Evolutionary conservation across 1,139 yeast species (phyloP).

Genomic region (Blastobotrys capitulatus): DNA sequence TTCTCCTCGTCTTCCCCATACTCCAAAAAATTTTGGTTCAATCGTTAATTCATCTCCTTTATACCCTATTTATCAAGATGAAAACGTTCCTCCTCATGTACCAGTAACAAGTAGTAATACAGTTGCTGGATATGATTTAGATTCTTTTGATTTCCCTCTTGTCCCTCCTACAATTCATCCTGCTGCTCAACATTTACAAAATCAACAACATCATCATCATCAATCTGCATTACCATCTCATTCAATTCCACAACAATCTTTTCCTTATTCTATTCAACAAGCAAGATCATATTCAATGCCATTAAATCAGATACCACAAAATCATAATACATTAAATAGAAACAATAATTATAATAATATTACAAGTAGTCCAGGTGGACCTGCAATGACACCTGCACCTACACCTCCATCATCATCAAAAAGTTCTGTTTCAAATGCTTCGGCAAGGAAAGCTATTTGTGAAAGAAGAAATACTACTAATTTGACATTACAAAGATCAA

Average conservation of each 20-base stretch:
- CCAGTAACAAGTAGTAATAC: not conserved
- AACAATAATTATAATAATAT: not conserved
- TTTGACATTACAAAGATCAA: constrained; percentile 7
- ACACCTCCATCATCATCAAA: not conserved
- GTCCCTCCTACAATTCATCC: not conserved
- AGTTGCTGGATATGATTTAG: not conserved
- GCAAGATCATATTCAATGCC: not conserved
- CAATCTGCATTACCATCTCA: not conserved
- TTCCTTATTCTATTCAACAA: not conserved
- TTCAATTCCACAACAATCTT: not conserved
- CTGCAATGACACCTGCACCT: constrained; percentile 1
- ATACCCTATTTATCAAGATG: not conserved
- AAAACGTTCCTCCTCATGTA: not conserved
- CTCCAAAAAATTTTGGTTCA: not conserved
- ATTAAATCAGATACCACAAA: not conserved
- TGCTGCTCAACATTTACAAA: no score
- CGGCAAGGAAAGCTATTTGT: constrained; percentile 10
- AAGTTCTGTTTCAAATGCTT: not conserved
- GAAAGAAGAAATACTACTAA: constrained; percentile 11
- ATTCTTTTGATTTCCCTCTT: not conserved
- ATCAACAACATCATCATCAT: no score
- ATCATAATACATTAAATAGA: not conserved
- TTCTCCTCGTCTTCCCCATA: not conserved
- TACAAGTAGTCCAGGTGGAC: not conserved
- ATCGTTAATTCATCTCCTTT: not conserved